These are phyloP conservation scores for Epichloe uncinata DNA, from an alignment of 2,329 filamentous ascomycete species.

Conservation along the genomic window DNA sequence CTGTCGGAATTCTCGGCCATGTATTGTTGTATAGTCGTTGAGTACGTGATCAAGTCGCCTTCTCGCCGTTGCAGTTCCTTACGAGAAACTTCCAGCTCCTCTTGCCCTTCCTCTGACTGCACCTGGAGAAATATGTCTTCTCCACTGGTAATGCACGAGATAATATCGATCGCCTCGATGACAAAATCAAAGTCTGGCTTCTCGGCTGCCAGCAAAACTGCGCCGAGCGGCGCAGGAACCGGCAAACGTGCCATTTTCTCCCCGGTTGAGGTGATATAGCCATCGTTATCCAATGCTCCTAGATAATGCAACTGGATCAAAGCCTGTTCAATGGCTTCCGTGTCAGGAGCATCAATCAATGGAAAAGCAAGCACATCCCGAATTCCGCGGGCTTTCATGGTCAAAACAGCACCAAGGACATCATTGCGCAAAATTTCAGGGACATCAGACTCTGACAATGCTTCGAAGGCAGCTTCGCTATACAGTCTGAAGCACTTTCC, in stretches of 20 bases:
- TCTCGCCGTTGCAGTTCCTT: conserved; percentile 47
- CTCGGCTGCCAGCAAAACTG: conserved; percentile 70
- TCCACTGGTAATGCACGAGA: conserved; percentile 48
- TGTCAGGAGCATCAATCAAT: conserved; percentile 67
- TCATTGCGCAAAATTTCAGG: conserved; percentile 90
- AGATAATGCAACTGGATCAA: conserved; percentile 69
- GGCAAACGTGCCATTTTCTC: conserved; percentile 71
- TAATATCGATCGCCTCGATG: conserved; percentile 74
- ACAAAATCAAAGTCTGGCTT: conserved; percentile 59
- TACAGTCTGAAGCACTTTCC: conserved; percentile 87
- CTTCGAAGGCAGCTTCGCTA: conserved; percentile 61
- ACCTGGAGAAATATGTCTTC: conserved; percentile 50
- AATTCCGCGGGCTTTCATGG: conserved; percentile 86
- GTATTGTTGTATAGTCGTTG: conserved; percentile 50
- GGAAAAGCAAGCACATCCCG: conserved; percentile 72
- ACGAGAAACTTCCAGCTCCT: conserved; percentile 38
- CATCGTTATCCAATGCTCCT: conserved; percentile 58
- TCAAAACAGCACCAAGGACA: conserved; percentile 71
- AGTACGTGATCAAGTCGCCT: conserved; percentile 51
- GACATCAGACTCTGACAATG: conserved; percentile 57
- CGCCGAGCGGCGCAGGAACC: conserved; percentile 65
- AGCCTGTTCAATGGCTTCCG: conserved; percentile 68
- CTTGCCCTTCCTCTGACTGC: conserved; percentile 41
- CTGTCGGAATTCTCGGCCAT: conserved; percentile 42
- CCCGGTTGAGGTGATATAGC: conserved; percentile 61